These are phyloP conservation scores for Endogone sp. DNA, from an alignment of 192 early-diverging fungal genomes.

Conservation along the genomic window DNA sequence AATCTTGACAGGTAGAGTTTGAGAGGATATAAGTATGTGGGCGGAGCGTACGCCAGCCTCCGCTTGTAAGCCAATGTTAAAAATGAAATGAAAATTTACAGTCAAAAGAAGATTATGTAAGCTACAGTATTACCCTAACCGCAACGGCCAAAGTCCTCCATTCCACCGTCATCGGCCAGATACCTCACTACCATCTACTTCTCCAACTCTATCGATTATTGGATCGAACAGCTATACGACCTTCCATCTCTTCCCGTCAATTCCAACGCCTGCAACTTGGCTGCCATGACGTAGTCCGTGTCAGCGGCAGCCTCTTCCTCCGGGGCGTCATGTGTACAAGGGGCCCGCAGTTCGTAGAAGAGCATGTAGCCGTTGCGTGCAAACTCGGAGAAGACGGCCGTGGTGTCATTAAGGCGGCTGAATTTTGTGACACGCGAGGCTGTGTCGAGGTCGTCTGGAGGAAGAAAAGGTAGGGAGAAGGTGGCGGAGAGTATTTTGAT, in stretches of 20 bases:
- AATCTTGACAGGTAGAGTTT: no score
- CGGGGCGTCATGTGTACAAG: conserved; percentile 14
- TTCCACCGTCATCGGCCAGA: no score
- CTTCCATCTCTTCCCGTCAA: neutral
- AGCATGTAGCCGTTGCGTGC: conserved; percentile 55
- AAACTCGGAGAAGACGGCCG: conserved; percentile 40
- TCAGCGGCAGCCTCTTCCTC: neutral
- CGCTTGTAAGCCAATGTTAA: no score
- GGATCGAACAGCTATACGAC: neutral
- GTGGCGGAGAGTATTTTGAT: neutral
- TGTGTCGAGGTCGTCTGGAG: conserved; percentile 57
- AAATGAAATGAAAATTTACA: no score
- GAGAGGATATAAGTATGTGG: no score
- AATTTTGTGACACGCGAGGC: conserved; percentile 38
- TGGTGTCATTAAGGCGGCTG: conserved; percentile 20
- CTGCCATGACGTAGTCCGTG: neutral
- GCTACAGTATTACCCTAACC: no score
- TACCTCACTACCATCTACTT: no score
- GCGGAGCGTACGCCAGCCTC: no score
- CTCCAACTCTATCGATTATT: no score
- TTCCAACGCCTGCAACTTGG: neutral
- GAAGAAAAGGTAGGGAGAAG: neutral
- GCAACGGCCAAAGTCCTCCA: no score
- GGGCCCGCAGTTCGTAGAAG: conserved; percentile 59
- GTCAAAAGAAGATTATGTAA: no score